Conservation (phyloP, 805 yeast genomes). For the Myxozyma sirexii region DNA sequence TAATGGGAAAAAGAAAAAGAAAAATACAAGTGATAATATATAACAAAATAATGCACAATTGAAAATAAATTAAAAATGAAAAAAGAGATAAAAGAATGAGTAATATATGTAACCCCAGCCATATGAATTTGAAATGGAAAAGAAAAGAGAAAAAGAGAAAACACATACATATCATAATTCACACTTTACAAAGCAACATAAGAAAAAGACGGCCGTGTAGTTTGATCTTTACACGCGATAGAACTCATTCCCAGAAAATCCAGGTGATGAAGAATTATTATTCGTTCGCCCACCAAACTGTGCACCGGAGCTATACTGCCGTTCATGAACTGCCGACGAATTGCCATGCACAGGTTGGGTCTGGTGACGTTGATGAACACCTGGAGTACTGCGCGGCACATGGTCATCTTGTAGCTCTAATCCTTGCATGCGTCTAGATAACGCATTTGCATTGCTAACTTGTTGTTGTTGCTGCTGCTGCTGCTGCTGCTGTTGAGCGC, state of each 20-base stretch:
- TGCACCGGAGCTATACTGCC: constrained; percentile 8
- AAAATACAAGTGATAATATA: neutral
- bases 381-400: neutral
- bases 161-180: neutral
- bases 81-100: neutral
- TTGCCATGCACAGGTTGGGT: constrained; percentile 1
- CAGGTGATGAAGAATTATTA: neutral
- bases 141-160: neutral
- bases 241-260: constrained; percentile 5
- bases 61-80: neutral
- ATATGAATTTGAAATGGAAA: constrained; percentile 1
- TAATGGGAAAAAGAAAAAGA: neutral
- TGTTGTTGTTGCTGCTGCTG: constrained; percentile 9
- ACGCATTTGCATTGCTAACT: neutral
- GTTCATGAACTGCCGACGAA: neutral
- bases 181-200: too few relatives aligned
- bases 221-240: constrained; percentile 3
- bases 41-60: constrained; percentile 4
- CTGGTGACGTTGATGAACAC: constrained; percentile 7
- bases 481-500: too few relatives aligned
- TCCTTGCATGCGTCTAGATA: constrained; percentile 24
- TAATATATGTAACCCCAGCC: constrained; percentile 2
- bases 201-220: neutral
- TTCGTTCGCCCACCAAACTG: neutral
- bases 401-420: constrained; percentile 14